phyloP scores from a whole-genome alignment of 805 yeast species.

The Candida ovalis region DNA sequence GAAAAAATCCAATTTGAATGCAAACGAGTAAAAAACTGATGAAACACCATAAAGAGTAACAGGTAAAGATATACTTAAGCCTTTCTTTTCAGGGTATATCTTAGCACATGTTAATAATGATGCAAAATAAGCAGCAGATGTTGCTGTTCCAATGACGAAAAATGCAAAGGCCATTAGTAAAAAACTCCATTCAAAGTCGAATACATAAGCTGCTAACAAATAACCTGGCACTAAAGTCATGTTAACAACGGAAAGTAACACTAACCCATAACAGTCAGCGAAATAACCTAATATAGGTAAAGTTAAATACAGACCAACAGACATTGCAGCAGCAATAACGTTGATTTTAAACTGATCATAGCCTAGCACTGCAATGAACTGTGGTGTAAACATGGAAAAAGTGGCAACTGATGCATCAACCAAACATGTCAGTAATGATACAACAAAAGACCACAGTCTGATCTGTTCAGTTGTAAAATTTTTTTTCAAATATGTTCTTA shows the following conservation, averaged over 20 bases:
- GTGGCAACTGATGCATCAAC: slow-evolving; percentile 76
- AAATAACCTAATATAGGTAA: slow-evolving; percentile 75
- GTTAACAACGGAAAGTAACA: slow-evolving; percentile 58
- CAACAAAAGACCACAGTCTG: slow-evolving; percentile 46
- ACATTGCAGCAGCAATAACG: slow-evolving; percentile 64
- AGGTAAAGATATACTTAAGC: slow-evolving; percentile 81
- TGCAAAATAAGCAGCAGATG: slow-evolving; percentile 65
- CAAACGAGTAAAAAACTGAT: slow-evolving; percentile 65
- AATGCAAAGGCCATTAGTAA: slow-evolving; percentile 44
- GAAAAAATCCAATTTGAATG: slow-evolving; percentile 41
- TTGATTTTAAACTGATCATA: slow-evolving; percentile 63
- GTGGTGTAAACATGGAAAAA: slow-evolving; percentile 71
- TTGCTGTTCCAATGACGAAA: slow-evolving; percentile 61
- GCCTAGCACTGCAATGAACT: slow-evolving; percentile 51
- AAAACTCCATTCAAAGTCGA: slow-evolving; percentile 25
- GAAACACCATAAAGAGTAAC: slow-evolving; percentile 82
- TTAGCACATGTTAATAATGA: slow-evolving; percentile 76
- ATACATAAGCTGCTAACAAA: slow-evolving; percentile 39
- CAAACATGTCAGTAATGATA: slow-evolving; percentile 60
- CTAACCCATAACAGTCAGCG: slow-evolving; percentile 79
- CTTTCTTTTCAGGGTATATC: slow-evolving; percentile 65
- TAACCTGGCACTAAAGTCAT: slow-evolving; percentile 67
- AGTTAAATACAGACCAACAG: slow-evolving; percentile 76
- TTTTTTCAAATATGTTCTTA: slow-evolving; percentile 38
- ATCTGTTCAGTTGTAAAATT: slow-evolving; percentile 39